Conservation (phyloP, 345 rosid genomes). For the Gynandropsis gynandra region DNA sequence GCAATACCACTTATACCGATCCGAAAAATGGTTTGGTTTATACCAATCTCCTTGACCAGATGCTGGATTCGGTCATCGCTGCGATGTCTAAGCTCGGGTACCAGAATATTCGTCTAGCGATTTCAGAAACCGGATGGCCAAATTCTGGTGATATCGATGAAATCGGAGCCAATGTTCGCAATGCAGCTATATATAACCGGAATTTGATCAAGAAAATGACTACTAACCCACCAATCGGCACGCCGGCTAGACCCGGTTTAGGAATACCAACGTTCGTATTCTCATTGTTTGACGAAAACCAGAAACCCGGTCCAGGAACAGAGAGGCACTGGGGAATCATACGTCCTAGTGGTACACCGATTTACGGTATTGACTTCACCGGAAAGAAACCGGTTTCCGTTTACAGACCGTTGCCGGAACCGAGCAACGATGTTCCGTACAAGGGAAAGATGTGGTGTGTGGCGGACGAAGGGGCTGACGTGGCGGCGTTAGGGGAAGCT, state of each 20-base stretch:
- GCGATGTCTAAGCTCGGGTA: slow-evolving; percentile 64
- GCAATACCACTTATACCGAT: slow-evolving; percentile 43
- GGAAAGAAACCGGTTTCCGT: slow-evolving; percentile 30
- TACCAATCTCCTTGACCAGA: slow-evolving; percentile 68
- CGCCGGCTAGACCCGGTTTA: slow-evolving; percentile 62
- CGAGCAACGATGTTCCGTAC: slow-evolving; percentile 42
- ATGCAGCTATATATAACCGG: slow-evolving; percentile 73
- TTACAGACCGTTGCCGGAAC: slow-evolving; percentile 36
- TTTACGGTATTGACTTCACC: slow-evolving; percentile 49
- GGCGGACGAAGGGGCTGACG: slow-evolving; percentile 33
- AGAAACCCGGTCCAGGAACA: slow-evolving; percentile 57
- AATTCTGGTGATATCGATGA: slow-evolving; percentile 57
- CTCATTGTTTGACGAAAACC: slow-evolving; percentile 61
- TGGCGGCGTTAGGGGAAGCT: slow-evolving; percentile 32
- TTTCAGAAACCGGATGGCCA: slow-evolving; percentile 92
- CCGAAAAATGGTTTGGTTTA: slow-evolving; percentile 42
- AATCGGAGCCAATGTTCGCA: slow-evolving; percentile 52
- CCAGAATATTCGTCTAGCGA: slow-evolving; percentile 35
- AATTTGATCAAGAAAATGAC: slow-evolving; percentile 50
- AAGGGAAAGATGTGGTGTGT: slow-evolving; percentile 64
- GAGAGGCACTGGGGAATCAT: slow-evolving; percentile 80
- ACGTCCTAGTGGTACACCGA: slow-evolving; percentile 34
- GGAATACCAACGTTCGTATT: slow-evolving; percentile 54
- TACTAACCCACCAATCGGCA: slow-evolving; percentile 42
- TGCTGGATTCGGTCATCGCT: slow-evolving; percentile 57